Base-by-base conservation (phyloP, 2,329 filamentous ascomycete genomes). In the Thelonectria rubi region DNA sequence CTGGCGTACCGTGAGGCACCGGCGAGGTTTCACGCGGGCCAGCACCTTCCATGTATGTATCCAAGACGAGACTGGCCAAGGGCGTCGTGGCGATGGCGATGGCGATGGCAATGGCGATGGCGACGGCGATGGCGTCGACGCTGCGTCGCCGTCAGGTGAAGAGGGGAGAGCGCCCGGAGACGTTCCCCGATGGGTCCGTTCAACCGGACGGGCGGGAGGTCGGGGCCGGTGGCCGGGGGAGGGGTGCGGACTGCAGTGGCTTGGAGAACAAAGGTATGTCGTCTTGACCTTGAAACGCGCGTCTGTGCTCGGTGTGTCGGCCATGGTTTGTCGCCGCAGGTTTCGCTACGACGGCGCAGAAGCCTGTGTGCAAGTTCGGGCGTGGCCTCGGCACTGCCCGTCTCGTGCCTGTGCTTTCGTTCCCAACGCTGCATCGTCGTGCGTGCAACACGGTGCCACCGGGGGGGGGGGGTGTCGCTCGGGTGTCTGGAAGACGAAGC, bases 111-210 rank as follows among this genome's bases (percentile, higher is more conserved):
- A n/a, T n/a, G n/a, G n/a, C n/a, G n/a, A n/a, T n/a, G n/a, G n/a
- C n/a, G n/a, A n/a, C n/a, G n/a, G n/a, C n/a, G n/a, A n/a, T n/a
- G n/a, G 24, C 5, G 26, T 18, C 37, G 20, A 8, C 37, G 34
- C 30, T 49, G 32, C n/a, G 4, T 30, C 5, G 26, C 26, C 4
- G 26, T 30, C 26, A 8, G 26, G 4, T 26, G 14, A 32, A 49
- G 17, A 24, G 46, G 20, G 18, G 20, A 14, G 20, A 49, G 47
- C 24, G 34, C 58, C 46, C 58, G 66, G 68, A 55, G 62, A 57
- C 48, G 55, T 60, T 70, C 61, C 68, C 68, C 66, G 68, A 62
- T 51, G 59, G 64, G 65, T 49, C 66, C 60, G 58, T 57, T 62
- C 55, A 61, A 56, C 62, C 68, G 57, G 64, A 10, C 68, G 57